Percentiles rank a stretch among this genome's conserved stretches.
These are phyloP conservation scores for Sextonia rubra DNA, from an alignment of 164 flowering plant species.

Conservation along the genomic window DNA sequence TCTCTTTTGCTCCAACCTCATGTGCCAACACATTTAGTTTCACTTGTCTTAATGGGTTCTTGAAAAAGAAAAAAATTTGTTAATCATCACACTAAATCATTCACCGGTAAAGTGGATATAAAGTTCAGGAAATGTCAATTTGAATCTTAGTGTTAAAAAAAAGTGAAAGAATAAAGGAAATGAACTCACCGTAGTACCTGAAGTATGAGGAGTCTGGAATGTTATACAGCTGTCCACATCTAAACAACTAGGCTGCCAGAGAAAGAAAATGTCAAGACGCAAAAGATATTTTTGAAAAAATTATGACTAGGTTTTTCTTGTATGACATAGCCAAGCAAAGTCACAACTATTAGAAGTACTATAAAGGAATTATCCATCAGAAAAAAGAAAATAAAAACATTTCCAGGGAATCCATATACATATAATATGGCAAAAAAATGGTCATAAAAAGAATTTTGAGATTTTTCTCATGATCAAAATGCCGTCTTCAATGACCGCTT, in stretches of 20 bases:
- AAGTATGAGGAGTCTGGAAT: conserved; percentile 29
- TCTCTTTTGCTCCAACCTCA: conserved; percentile 56
- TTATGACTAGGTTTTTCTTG: no score
- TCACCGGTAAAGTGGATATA: neutral
- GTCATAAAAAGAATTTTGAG: no score
- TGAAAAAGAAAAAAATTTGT: neutral
- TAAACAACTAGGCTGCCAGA: conserved; percentile 9
- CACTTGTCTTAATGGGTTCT: conserved; percentile 25
- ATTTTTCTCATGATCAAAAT: no score
- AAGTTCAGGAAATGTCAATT: neutral
- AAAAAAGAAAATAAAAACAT: no score
- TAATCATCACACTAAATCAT: neutral
- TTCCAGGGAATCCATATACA: no score
- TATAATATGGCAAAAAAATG: no score
- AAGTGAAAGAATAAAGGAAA: neutral
- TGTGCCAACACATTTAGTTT: conserved; percentile 48
- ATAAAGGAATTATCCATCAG: no score
- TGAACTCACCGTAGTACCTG: conserved; percentile 40
- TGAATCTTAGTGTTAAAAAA: neutral
- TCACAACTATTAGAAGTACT: no score
- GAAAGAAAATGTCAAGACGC: conserved; percentile 8
- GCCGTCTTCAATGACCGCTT: no score
- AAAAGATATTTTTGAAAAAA: no score
- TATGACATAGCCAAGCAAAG: no score
- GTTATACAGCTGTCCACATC: neutral